Evolutionary conservation across 208 protist species (phyloP), one percentile per base, ranked within the genome.

Genomic region (Wallacemonas collosoma): DNA sequence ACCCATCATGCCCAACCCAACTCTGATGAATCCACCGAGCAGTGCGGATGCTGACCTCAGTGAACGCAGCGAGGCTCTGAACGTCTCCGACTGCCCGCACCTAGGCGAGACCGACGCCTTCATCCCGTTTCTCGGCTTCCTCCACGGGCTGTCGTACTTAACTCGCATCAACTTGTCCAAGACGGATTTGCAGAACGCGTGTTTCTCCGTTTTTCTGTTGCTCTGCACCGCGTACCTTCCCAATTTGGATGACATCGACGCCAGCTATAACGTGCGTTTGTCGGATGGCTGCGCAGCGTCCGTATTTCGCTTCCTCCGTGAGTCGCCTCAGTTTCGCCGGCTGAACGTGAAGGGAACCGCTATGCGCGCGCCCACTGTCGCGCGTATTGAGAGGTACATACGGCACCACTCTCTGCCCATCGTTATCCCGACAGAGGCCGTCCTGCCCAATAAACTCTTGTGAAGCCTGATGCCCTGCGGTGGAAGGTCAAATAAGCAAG

Each of bases 221-320:
- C 72, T 90, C 40, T 89, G 85, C 53, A 71, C 77, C 44, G 84
- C 83, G 1, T 72, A 88, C 58, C 70, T 88, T 48, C 69, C 74
- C 1, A 64, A 68, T 3, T 41, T 93, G 35, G 54, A 65, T 4
- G 60, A 81, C 47, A 73, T 45, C 2, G 77, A 81, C 40, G 26
- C 62, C 26, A 81, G 60, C 60, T 44, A 50, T 17, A 65, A 65
- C n/a, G 41, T 36, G 8, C 60, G 60, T 48, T n/a, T 65, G 5
- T 65, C 60, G 5, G 60, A 65, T 41, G 60, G 41, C 6, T 44
- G 40, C 50, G 60, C 60, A 14, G 60, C 60, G 4, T 4, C 38
- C 3, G 60, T 74, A 38, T 67, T 68, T 53, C 53, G 48, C 47
- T 68, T 74, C 48, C 7, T 68, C 35, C 70, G 60, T 6, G 0